These are phyloP conservation scores for Sisymbrium altissimum DNA, from an alignment of 345 rosid genomes.

Conservation along the genomic window DNA sequence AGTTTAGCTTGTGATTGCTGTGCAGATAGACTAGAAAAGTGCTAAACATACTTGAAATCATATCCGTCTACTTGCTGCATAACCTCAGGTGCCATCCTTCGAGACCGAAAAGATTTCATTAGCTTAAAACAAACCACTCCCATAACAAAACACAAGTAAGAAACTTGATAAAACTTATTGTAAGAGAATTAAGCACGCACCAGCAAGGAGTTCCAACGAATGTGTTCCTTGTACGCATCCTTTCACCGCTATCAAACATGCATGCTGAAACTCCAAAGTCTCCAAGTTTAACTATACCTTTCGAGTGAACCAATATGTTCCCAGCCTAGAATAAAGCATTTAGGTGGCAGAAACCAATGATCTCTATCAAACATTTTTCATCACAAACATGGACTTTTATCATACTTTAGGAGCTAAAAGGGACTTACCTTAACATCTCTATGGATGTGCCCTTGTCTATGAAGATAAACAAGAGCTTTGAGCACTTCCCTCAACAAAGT, in stretches of 20 bases:
- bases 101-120: background rate
- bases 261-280: conserved; percentile 94
- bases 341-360: background rate
- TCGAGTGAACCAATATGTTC: conserved; percentile 63
- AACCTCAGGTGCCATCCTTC: conserved; percentile 99
- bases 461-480: conserved; percentile 85
- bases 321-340: conserved; percentile 54
- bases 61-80: conserved; percentile 92
- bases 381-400: background rate
- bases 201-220: conserved; percentile 95
- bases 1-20: background rate
- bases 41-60: conserved; percentile 72
- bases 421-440: conserved; percentile 80
- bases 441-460: conserved; percentile 79
- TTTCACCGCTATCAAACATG: conserved; percentile 89
- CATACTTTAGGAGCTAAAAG: background rate
- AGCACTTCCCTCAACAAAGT: conserved; percentile 69
- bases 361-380: conserved; percentile 3
- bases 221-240: conserved; percentile 77
- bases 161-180: background rate
- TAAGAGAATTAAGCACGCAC: conserved; percentile 25
- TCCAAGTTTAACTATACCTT: conserved; percentile 70
- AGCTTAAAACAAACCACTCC: background rate
- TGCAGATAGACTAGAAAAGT: background rate
- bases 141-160: background rate